Evolutionary conservation across 176 grass and related monocot genomes (phyloP), one percentile per base, ranked within the genome.

Genomic region (Paspalum vaginatum): DNA sequence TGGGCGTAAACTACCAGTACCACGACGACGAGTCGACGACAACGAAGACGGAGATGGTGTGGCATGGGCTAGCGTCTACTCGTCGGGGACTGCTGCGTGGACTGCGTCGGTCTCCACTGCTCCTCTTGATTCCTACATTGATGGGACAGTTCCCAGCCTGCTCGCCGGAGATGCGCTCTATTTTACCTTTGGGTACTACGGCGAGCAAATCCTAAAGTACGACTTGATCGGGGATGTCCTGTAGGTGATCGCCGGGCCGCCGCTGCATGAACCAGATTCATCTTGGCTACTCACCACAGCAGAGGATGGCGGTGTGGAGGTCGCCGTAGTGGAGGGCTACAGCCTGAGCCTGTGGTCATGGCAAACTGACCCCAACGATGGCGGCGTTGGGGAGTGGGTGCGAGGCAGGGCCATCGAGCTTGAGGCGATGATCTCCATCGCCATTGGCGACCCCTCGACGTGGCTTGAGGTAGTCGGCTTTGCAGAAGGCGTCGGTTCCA

Each of bases 281-380:
- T 16, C 48, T 50, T 20, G 11, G 48, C 5, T 11, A 13, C 26
- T 73, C 0, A 0, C 20, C 25, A 12, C 8, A 11, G 11, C 11
- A 0, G 50, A 56, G 18, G 52, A 74, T 11, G 52, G 71, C 6
- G 2, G 2, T 18, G 37, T 38, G 5, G 71, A 18, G 15, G 11
- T 40, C 1, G 37, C 52, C 0, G 17, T 8, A 2, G 1, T 73
- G 1, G 17, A 37, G 16, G 9, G 9, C 9, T n/a, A 8, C 49
- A 39, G 9, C 9, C 49, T 54, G 9, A 1, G 5, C 69, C 7
- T 53, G 0, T 53, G 48, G 47, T 52, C 48, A 0, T 11, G 25
- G 13, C 5, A 10, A 5, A 16, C 11, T 8, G 0, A 5, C 9
- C 0, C 17, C 0, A 5, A 12, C 0, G 44, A 52, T 2, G 16